Evolutionary conservation across 2,329 filamentous ascomycete species (phyloP).

Genomic region (Fusarium veterinarium): DNA sequence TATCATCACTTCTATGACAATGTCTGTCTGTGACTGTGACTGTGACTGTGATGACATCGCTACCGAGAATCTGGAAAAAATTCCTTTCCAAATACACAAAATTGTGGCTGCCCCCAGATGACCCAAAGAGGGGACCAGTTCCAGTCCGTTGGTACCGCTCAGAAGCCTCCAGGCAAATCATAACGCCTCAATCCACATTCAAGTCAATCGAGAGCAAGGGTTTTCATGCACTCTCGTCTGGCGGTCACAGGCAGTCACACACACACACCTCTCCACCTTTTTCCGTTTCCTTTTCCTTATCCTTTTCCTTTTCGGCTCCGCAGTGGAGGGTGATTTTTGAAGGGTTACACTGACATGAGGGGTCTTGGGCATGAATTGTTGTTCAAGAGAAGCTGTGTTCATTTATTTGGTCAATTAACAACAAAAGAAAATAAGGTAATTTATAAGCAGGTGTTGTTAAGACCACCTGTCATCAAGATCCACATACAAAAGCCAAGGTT

Average conservation of each 20-base stretch:
- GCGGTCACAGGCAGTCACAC: constrained; percentile 8
- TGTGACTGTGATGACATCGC: background rate
- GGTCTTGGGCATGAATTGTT: background rate
- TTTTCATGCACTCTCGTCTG: background rate
- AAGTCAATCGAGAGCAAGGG: constrained; percentile 2
- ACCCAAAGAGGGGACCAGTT: background rate
- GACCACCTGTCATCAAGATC: background rate
- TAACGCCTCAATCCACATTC: background rate
- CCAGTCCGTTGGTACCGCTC: constrained; percentile 22
- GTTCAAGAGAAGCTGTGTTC: background rate
- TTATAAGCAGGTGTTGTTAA: fast-evolving
- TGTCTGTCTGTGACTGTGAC: background rate
- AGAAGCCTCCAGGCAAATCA: constrained; percentile 4
- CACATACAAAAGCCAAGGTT: background rate
- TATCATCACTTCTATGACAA: background rate
- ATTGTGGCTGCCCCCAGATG: constrained; percentile 21
- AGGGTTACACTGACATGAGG: background rate
- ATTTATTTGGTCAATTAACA: background rate
- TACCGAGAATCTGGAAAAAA: constrained; percentile 10
- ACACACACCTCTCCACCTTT: background rate
- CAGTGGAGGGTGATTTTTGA: background rate
- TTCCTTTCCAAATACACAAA: background rate
- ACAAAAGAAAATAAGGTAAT: no score
- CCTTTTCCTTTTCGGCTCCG: background rate
- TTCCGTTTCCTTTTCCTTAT: background rate